phyloP scores from a whole-genome alignment of 2,329 filamentous ascomycete genomes.

The Ceratocystis variospora region DNA sequence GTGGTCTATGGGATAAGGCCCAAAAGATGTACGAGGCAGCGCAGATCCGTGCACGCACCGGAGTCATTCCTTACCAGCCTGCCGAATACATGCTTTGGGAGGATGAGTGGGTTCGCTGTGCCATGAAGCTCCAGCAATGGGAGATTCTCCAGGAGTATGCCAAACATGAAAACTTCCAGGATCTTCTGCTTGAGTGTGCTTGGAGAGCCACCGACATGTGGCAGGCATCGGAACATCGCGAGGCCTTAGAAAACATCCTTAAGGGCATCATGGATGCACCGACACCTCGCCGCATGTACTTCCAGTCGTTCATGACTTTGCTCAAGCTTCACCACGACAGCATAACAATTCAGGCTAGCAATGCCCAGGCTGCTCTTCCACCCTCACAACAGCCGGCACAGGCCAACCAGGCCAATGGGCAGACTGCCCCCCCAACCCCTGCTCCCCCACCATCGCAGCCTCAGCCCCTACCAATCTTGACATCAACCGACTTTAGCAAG shows the following conservation, averaged over 20 bases:
- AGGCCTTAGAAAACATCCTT: constrained; percentile 82
- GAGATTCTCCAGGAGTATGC: constrained; percentile 95
- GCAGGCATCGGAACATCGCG: constrained; percentile 71
- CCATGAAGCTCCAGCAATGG: constrained; percentile 97
- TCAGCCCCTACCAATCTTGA: constrained; percentile 16
- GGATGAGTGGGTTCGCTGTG: constrained; percentile 96
- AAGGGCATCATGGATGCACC: constrained; percentile 97
- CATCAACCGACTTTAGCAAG: constrained; percentile 63
- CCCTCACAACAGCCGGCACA: neutral
- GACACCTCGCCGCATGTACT: constrained; percentile 85
- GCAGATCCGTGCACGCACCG: constrained; percentile 92
- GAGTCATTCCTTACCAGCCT: constrained; percentile 89
- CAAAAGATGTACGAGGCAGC: constrained; percentile 94
- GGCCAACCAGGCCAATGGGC: constrained; percentile 12
- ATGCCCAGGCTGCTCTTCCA: constrained; percentile 56
- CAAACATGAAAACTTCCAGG: constrained; percentile 97
- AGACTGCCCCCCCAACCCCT: constrained; percentile 3
- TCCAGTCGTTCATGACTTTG: constrained; percentile 95
- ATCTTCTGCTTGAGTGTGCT: constrained; percentile 83
- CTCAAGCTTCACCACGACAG: constrained; percentile 60
- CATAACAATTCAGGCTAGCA: constrained; percentile 24
- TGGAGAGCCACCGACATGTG: constrained; percentile 96
- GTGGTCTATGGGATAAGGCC: constrained; percentile 98
- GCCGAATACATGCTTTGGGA: constrained; percentile 99
- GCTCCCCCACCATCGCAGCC: neutral